phyloP scores from a whole-genome alignment of 768 basidiomycete genomes.

The Kwoniella europaea region DNA sequence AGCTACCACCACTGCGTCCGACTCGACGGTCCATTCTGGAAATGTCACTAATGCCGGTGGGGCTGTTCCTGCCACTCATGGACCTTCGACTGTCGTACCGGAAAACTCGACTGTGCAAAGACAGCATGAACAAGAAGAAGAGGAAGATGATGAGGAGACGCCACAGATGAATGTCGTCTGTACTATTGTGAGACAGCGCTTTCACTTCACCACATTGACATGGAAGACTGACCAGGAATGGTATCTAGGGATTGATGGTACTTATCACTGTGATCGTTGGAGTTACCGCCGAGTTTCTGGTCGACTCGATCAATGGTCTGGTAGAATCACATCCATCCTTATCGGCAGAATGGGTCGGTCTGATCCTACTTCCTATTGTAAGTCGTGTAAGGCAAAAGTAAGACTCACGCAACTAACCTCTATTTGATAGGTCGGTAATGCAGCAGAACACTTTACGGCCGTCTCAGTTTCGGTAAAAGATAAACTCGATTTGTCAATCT shows the following conservation, averaged over 20 bases:
- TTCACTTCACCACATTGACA: background rate
- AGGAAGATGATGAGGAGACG: constrained; percentile 54
- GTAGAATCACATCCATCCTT: constrained; percentile 65
- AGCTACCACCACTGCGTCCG: constrained; percentile 10
- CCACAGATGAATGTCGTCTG: constrained; percentile 55
- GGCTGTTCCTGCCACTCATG: constrained; percentile 14
- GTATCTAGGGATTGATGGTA: constrained; percentile 40
- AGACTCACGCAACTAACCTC: background rate
- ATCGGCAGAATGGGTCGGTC: constrained; percentile 79
- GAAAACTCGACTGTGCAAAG: constrained; percentile 7
- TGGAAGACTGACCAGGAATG: background rate
- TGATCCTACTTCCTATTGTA: constrained; percentile 90
- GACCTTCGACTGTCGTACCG: constrained; percentile 8
- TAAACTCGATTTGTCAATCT: constrained; percentile 82
- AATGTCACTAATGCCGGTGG: constrained; percentile 12
- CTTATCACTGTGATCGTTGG: constrained; percentile 61
- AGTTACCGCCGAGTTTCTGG: constrained; percentile 71
- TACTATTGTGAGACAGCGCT: constrained; percentile 38
- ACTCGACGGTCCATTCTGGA: constrained; percentile 1
- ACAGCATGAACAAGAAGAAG: constrained; percentile 26
- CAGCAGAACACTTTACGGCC: constrained; percentile 81
- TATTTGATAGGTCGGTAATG: constrained; percentile 35
- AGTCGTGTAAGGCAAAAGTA: constrained; percentile 8
- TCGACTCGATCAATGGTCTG: constrained; percentile 79
- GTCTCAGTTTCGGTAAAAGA: constrained; percentile 86